A percentile compares a stretch with the other conserved stretches of the same genome.
Conservation (phyloP, 495 filamentous ascomycete species). For the Neurospora intermedia region DNA sequence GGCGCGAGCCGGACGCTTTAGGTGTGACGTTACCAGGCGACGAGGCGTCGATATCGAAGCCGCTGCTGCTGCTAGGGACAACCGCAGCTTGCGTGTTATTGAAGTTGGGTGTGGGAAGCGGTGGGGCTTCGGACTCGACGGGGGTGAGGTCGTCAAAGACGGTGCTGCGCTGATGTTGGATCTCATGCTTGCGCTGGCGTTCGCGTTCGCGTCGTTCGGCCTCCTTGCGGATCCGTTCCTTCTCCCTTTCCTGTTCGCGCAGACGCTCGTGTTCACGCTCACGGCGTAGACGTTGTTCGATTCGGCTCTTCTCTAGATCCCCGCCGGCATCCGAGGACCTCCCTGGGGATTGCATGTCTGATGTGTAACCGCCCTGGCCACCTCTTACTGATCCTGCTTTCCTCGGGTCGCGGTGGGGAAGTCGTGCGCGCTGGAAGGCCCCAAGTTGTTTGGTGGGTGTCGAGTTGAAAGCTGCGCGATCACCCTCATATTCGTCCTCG, state of each 20-base stretch:
- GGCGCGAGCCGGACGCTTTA: constrained; percentile 1
- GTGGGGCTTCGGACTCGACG: constrained; percentile 7
- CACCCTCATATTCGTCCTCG: constrained; percentile 17
- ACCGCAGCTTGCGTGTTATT: constrained; percentile 23
- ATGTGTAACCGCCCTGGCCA: constrained; percentile 7
- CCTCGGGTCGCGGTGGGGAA: constrained; percentile 16
- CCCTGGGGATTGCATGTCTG: constrained; percentile 18
- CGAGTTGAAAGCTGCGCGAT: constrained; percentile 14
- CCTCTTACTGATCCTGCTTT: background rate
- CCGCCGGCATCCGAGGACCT: constrained; percentile 11
- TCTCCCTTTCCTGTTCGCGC: constrained; percentile 9
- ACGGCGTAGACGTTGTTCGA: constrained; percentile 16
- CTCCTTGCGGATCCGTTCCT: constrained; percentile 4
- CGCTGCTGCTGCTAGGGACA: constrained; percentile 7
- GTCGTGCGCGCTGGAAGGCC: constrained; percentile 13
- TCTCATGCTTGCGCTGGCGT: constrained; percentile 13
- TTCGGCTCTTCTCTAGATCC: constrained; percentile 15
- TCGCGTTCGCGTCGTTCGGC: constrained; percentile 5
- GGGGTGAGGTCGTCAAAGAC: constrained; percentile 19
- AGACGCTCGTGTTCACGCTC: constrained; percentile 16
- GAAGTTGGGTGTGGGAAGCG: constrained; percentile 9
- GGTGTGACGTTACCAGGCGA: background rate
- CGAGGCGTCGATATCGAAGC: constrained; percentile 10
- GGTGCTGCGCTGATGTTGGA: constrained; percentile 22
- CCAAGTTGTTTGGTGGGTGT: constrained; percentile 15